Evolutionary conservation across 1,139 yeast species (phyloP).

Genomic region (Yamadazyma atlantica): DNA sequence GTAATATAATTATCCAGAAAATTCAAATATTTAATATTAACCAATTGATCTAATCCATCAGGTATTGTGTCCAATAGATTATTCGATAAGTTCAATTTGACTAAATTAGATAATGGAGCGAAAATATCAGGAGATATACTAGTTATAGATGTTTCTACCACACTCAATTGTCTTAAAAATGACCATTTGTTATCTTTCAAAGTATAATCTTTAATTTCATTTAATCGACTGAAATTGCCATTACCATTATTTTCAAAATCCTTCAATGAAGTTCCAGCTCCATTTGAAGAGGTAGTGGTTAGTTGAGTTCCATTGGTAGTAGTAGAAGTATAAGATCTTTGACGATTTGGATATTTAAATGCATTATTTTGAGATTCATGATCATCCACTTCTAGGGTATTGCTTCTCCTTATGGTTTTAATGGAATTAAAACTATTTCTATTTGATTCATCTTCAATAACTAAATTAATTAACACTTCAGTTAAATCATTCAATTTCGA

Average conservation of each 20-base stretch:
- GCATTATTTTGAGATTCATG: constrained; percentile 16
- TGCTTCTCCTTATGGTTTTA: constrained; percentile 13
- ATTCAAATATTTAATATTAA: constrained; percentile 53
- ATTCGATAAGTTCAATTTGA: constrained; percentile 57
- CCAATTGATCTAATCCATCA: constrained; percentile 48
- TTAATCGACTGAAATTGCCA: background rate
- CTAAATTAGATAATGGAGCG: constrained; percentile 48
- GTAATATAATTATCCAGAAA: constrained; percentile 55
- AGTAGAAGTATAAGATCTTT: constrained; percentile 26
- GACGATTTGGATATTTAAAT: constrained; percentile 26
- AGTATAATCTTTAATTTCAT: constrained; percentile 1
- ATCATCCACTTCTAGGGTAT: constrained; percentile 13
- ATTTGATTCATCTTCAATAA: constrained; percentile 54
- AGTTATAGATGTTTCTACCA: constrained; percentile 54
- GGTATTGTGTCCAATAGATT: constrained; percentile 54
- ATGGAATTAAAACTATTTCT: constrained; percentile 37
- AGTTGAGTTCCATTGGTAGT: constrained; percentile 5
- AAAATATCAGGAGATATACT: constrained; percentile 46
- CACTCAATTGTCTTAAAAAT: constrained; percentile 54
- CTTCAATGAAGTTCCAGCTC: constrained; percentile 27
- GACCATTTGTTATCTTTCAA: constrained; percentile 52
- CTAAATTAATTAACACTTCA: constrained; percentile 51
- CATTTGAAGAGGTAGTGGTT: constrained; percentile 6
- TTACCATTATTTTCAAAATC: background rate
- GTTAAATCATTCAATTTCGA: constrained; percentile 50